Base-by-base conservation (phyloP, 768 basidiomycete genomes). In the Tulasnella sp. region DNA sequence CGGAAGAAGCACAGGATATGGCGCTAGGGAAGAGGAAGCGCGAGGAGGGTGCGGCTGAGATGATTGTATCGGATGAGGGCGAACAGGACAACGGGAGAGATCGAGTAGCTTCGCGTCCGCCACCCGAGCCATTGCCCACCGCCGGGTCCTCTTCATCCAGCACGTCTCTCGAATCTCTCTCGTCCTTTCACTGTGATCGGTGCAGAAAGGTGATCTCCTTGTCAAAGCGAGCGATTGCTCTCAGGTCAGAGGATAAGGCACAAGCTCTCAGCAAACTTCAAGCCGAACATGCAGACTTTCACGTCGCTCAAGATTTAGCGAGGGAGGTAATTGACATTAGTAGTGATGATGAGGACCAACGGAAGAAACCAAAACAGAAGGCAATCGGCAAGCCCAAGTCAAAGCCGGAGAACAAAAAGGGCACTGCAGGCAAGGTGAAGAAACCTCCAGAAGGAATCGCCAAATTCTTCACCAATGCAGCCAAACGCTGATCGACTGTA, bases 261-360 rank as follows among this genome's bases (percentile, higher is more conserved):
- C 76, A 40, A 3, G 82, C 75, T 24, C 74, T 86, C 72, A 62
- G 71, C 19, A 80, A 72, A 58, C 81, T 84, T n/a, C 83, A 83
- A 77, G 83, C 82, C 48, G 97, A 98, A 83, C 97, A 98, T 82
- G 88, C 90, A 46, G 97, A 98, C 85, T 98, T 91, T 84, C 97
- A 98, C 84, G 91, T 95, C 82, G 96, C 97, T 1, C 88, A 91
- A 82, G 92, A 94, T 78, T 84, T 98, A 75, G 89, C 92, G 31
- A 88, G 88, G 36, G 86, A 87, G 76, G 78, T 52, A 68, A 38
- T 79, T 81, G 56, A 75, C 79, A 44, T 77, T 83, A 71, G 76
- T 46, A 58, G n/a, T 10, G 72, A 12, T 10, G 78, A 82, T 79
- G 48, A 82, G 73, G 24, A 56, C 19, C 44, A 58, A 44, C 62